Evolutionary conservation across 2,329 filamentous ascomycete genomes (phyloP).

Genomic region (Alternaria brassicicola): DNA sequence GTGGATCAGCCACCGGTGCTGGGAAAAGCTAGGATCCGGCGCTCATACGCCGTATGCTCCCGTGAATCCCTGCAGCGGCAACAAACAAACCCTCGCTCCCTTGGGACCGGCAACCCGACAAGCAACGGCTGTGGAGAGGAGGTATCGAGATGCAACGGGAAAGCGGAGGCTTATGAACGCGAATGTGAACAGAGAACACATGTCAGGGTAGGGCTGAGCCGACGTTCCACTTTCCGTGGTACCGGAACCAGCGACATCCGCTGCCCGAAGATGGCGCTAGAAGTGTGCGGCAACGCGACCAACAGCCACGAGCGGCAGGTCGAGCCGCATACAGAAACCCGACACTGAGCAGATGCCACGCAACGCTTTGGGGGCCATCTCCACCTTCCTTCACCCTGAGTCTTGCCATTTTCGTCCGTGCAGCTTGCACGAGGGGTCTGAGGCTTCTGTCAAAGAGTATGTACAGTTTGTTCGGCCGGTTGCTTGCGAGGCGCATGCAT

Average conservation of each 20-base stretch:
- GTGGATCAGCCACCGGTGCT: background rate
- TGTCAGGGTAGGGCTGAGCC: conserved; percentile 13
- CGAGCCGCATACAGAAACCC: background rate
- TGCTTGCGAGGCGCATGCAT: background rate
- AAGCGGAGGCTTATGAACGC: conserved; percentile 4
- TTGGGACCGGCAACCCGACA: background rate
- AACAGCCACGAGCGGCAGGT: background rate
- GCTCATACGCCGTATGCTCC: background rate
- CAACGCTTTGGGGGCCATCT: background rate
- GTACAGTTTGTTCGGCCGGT: background rate
- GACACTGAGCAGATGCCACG: conserved; percentile 5
- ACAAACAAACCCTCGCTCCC: background rate
- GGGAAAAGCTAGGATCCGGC: background rate
- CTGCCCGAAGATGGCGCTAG: conserved; percentile 2
- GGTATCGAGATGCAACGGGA: background rate
- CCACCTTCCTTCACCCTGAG: conserved; percentile 10
- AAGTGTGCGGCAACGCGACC: background rate
- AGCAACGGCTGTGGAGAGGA: background rate
- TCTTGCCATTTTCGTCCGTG: conserved; percentile 13
- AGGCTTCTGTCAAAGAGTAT: background rate
- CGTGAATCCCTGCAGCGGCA: background rate
- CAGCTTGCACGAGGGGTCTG: background rate
- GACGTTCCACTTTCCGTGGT: background rate
- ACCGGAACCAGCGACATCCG: conserved; percentile 14
- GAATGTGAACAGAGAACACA: background rate